Base-by-base conservation (phyloP, 2,329 filamentous ascomycete species). In the Diaporthe vaccinii region DNA sequence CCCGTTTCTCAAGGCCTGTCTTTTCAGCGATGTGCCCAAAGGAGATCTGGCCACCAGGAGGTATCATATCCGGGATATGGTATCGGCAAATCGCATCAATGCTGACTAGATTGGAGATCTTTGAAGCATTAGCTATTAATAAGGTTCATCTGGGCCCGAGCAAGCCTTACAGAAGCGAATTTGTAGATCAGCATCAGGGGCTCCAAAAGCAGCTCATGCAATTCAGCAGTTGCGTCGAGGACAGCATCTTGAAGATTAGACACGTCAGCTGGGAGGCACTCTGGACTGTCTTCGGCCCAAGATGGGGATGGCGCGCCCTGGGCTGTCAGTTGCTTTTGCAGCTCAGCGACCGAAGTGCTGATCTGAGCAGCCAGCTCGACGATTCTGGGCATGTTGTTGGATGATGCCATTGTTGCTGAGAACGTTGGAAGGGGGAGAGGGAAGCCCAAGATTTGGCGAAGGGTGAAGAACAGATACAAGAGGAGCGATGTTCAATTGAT, bases 281-380 rank as follows among this genome's bases (percentile, higher is more conserved):
- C 28, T 31, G 62, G 62, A 14, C 62, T 53, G 17, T 68, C 62
- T 28, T 68, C 62, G 6, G 15, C 41, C 44, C 44, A 68, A 31
- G 62, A 68, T 9, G 62, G 62, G 31, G 62, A 51, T 22, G 44
- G 17, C 15, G 31, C 44, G 20, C 62, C 62, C 41, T 68, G 62
- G 7, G 62, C 41, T 25, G 44, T 31, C 44, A 68, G 25, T 1
- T 31, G 44, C 31, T 51, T 44, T n/a, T 68, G 44, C 25, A 68
- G 5, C 25, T 51, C 44, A 28, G 62, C 34, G 31, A 68, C 62
- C 9, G 62, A 68, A 4, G 28, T 22, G 25, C 62, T 68, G 28
- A 68, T 68, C 41, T 49, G 44, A 51, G 62, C 41, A 68, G 62
- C 62, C 44, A 68, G 62, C 44, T 68, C 62, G 28, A 68, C 44